Conservation (phyloP, 148 eudicot genomes). For the Oxyria digyna region DNA sequence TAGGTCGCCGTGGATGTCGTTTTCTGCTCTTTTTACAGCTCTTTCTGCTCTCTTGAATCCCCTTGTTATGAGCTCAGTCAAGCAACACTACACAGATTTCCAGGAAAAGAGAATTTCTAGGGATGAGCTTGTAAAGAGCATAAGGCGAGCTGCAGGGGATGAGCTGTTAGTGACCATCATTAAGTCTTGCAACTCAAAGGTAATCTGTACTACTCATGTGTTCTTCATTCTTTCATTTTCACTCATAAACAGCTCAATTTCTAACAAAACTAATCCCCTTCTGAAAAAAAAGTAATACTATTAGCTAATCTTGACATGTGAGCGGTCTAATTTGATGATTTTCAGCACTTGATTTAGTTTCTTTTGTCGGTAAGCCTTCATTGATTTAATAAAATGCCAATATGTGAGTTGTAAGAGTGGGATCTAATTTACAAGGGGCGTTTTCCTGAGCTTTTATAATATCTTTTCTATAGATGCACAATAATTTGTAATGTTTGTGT, state of each 20-base stretch:
- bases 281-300: no score
- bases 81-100: not conserved
- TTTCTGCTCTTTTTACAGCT: conserved; percentile 6
- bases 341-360: no score
- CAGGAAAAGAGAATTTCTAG: conserved; percentile 5
- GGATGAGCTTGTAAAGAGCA: conserved; percentile 3
- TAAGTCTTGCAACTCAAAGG: not conserved
- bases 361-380: not conserved
- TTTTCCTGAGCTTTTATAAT: no score
- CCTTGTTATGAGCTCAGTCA: not conserved
- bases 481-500: no score
- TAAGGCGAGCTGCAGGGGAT: conserved; percentile 10
- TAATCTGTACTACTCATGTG: not conserved
- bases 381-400: not conserved
- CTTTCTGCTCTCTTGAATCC: not conserved
- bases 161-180: conserved; percentile 3
- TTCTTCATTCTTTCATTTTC: not conserved
- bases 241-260: not conserved
- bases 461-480: no score
- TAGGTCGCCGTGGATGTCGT: conserved; percentile 6
- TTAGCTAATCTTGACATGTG: not conserved
- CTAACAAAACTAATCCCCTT: no score
- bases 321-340: not conserved
- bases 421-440: no score
- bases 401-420: not conserved